A percentile compares a stretch with the other conserved stretches of the same genome.
phyloP scores from a whole-genome alignment of 2,329 filamentous ascomycete species.

The Paecilomyces dactylethromorphus region DNA sequence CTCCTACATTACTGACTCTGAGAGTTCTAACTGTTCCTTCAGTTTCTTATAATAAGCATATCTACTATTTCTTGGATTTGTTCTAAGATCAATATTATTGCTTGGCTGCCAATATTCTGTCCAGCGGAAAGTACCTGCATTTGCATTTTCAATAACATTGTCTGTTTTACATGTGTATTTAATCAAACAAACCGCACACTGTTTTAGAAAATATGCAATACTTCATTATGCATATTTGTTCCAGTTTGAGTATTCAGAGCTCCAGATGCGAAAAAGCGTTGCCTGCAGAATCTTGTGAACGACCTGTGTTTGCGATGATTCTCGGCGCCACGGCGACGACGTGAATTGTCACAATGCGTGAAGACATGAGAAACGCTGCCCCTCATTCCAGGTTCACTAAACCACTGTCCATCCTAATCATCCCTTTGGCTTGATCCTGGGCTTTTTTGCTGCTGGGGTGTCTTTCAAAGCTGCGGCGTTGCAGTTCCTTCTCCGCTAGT shows the following conservation, averaged over 20 bases:
- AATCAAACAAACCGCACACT: background rate
- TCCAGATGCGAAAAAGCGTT: background rate
- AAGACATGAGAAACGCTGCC: background rate
- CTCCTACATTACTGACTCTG: no score
- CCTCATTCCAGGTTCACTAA: background rate
- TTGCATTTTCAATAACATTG: background rate
- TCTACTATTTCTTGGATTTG: background rate
- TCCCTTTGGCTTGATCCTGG: background rate
- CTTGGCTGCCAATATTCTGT: background rate
- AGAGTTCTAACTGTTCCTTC: background rate
- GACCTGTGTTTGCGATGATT: background rate
- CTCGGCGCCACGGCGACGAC: background rate
- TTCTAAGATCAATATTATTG: background rate
- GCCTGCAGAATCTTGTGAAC: background rate
- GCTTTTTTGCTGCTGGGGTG: background rate
- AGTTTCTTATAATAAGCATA: no score
- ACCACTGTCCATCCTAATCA: background rate
- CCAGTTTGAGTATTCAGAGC: background rate
- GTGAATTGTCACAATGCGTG: background rate
- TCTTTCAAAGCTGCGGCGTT: background rate
- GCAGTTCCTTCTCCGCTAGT: background rate
- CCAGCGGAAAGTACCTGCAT: background rate
- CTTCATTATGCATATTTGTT: no score
- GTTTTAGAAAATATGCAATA: background rate
- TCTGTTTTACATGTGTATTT: background rate